Evolutionary conservation across 2,329 filamentous ascomycete genomes (phyloP), one percentile per base, ranked within the genome.

Genomic region (Ophiostoma angusticollis): DNA sequence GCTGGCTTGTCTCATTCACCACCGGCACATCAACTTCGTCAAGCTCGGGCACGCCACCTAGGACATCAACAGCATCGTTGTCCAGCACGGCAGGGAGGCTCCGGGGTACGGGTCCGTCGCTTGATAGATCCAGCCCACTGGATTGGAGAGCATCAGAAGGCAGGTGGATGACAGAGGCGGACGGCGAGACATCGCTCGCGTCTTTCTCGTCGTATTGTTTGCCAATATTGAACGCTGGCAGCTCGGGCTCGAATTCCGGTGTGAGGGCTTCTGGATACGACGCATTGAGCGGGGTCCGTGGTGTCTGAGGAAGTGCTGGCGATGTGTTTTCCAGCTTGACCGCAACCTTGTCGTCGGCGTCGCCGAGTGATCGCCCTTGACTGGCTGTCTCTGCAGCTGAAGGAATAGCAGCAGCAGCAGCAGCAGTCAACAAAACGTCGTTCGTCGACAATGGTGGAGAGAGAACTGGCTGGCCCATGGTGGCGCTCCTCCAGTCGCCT

Each of bases 401-500:
- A 14, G 35, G 31, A 12, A 17, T 14, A 1, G 35, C 7, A 21
- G 9, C 16, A 19, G 17, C 9, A 4, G 8, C 2, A 4, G 40
- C 28, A 9, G 14, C 21, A 6, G 35, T 32, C 18, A 18, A 33
- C 5, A 33, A 12, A n/a, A n/a, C 2, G 5, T 43, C 28, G 8
- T 16, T 21, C 6, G 35, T 32, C 18, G 18, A 33, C 5, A 33
- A 12, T 3, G 45, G 44, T 5, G 34, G 34, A 2, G 37, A 16
- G 5, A 41, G 37, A 4, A 12, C 19, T 1, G 41, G 36, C 13
- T 19, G 42, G 16, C 33, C 11, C 12, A 19, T n/a, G 4, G 23
- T 22, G 2, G 28, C 19, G 2, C 12, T 32, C 40, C 32, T 44
- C 61, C 63, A 70, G 48, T 87, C 75, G 17, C 74, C 70, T 48